These are phyloP conservation scores for Oryza punctata DNA, from an alignment of 176 grass and related monocot species.

Conservation along the genomic window DNA sequence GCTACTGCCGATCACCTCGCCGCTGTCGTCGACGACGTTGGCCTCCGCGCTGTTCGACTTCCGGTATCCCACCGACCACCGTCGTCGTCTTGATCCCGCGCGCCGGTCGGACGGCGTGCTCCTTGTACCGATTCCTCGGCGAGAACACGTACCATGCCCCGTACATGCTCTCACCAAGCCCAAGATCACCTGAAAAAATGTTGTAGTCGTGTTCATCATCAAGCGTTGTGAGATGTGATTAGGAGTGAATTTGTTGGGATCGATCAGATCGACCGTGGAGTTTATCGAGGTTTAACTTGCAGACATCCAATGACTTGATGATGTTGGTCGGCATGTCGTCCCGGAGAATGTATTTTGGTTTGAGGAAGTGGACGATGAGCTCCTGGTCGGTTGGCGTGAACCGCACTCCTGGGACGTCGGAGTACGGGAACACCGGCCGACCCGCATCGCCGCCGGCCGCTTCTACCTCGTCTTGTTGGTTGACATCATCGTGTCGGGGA, in stretches of 20 bases:
- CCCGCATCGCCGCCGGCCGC: neutral
- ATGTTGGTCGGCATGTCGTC: constrained; percentile 6
- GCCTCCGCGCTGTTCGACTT: constrained; percentile 34
- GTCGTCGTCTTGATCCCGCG: neutral
- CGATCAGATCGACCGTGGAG: neutral
- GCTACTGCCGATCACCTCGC: constrained; percentile 7
- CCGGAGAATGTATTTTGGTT: constrained; percentile 2
- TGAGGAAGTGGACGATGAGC: constrained; percentile 24
- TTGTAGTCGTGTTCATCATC: too few relatives aligned
- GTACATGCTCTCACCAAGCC: neutral
- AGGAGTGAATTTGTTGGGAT: neutral
- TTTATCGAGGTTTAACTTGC: neutral
- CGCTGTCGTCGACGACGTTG: rapidly evolving
- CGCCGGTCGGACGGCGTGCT: neutral
- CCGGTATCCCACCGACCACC: neutral
- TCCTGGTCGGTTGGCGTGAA: constrained; percentile 10
- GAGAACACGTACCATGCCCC: constrained; percentile 37
- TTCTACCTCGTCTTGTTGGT: too few relatives aligned
- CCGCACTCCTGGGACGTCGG: neutral
- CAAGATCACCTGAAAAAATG: neutral
- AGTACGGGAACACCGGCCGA: neutral
- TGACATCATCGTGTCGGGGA: too few relatives aligned
- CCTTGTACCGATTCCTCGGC: neutral
- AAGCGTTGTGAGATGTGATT: too few relatives aligned
- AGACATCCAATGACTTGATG: constrained; percentile 30